phyloP scores from a whole-genome alignment of 805 yeast genomes.

The Yueomyces sinensis region DNA sequence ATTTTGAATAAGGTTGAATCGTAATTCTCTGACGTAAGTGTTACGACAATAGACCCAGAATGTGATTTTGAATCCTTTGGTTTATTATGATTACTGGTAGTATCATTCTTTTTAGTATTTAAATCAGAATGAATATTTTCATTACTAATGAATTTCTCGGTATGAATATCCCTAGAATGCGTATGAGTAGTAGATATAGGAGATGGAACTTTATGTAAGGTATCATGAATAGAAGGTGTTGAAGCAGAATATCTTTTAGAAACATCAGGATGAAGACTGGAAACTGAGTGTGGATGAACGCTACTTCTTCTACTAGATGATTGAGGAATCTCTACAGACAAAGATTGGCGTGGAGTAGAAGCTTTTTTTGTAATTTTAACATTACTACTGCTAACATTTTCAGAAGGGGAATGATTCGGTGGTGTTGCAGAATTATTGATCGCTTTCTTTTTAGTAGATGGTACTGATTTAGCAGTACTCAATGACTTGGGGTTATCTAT shows the following conservation, averaged over 20 bases:
- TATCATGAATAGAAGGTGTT: not conserved
- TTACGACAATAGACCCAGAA: conserved; percentile 1
- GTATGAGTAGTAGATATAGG: too few species aligned
- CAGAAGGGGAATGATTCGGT: too few species aligned
- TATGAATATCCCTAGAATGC: not conserved
- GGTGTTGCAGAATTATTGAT: too few species aligned
- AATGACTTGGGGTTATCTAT: too few species aligned
- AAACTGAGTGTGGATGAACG: too few species aligned
- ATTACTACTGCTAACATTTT: too few species aligned
- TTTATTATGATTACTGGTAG: not conserved
- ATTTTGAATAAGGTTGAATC: conserved; percentile 31
- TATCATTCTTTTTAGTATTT: not conserved
- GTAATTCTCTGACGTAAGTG: conserved; percentile 21
- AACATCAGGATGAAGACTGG: not conserved
- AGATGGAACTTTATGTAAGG: not conserved
- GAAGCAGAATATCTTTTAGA: not conserved
- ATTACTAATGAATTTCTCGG: not conserved
- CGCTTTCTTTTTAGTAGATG: too few species aligned
- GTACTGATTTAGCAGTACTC: too few species aligned
- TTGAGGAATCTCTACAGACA: too few species aligned
- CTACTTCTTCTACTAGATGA: too few species aligned
- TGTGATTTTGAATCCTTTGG: not conserved
- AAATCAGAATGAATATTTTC: not conserved
- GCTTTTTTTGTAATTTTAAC: too few species aligned
- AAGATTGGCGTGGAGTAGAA: too few species aligned